Evolutionary conservation across 108 stramenopile species (phyloP).

Genomic region (Nitzschia inconspicua): DNA sequence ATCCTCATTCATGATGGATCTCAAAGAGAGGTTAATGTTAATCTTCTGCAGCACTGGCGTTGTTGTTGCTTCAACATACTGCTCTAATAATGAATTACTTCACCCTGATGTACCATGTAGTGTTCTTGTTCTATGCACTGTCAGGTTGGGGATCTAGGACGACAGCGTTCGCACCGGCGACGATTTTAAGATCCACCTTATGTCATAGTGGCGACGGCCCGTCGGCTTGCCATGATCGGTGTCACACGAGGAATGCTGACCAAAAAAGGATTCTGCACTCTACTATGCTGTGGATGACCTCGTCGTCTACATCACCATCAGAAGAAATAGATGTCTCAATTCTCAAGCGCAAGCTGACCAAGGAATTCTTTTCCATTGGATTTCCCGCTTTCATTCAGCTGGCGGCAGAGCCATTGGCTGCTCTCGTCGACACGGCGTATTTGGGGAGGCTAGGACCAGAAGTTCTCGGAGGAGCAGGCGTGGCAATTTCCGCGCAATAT

Average conservation of each 20-base stretch:
- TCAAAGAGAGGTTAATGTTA: too few species aligned
- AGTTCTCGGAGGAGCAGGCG: conserved; percentile 89
- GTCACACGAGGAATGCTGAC: background rate
- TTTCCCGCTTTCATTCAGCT: conserved; percentile 86
- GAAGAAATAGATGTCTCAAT: conserved; percentile 5
- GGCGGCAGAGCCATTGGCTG: conserved; percentile 90
- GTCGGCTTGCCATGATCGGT: too few species aligned
- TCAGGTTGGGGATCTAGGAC: too few species aligned
- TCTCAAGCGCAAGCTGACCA: conserved; percentile 39
- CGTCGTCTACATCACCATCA: background rate
- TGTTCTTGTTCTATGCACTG: too few species aligned
- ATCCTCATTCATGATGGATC: too few species aligned
- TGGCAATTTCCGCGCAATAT: conserved; percentile 91
- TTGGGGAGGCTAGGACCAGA: conserved; percentile 75
- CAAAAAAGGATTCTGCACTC: background rate
- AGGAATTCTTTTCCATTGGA: conserved; percentile 82
- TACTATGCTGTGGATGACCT: conserved; percentile 4
- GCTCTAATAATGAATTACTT: too few species aligned
- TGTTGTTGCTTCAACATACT: too few species aligned
- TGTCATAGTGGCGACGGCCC: too few species aligned
- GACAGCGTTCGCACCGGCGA: too few species aligned
- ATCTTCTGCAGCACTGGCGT: too few species aligned
- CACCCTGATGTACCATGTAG: too few species aligned
- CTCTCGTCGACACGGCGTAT: conserved; percentile 87
- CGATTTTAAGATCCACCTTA: too few species aligned